Percentiles rank a stretch among this genome's conserved stretches.
phyloP scores from a whole-genome alignment of 805 yeast genomes.

The Kodamaea leandrae region DNA sequence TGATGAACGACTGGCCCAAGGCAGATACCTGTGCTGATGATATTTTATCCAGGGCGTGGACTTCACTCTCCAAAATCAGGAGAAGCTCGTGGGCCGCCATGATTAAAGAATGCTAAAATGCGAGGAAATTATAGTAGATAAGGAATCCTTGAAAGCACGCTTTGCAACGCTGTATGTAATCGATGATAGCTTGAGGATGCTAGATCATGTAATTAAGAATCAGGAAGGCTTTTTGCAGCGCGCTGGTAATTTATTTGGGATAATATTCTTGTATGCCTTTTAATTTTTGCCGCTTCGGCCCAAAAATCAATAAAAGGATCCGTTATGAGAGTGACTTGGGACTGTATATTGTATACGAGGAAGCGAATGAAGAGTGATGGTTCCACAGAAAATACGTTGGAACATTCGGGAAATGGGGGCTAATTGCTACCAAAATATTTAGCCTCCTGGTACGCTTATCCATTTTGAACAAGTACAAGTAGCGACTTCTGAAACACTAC shows the following conservation, averaged over 20 bases:
- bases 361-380: background rate
- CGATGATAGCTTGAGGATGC: background rate
- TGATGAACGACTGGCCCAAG: slow-evolving; percentile 14
- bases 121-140: background rate
- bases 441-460: too few species aligned
- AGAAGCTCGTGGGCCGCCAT: slow-evolving; percentile 4
- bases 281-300: slow-evolving; percentile 1
- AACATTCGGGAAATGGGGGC: too few species aligned
- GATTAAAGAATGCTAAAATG: background rate
- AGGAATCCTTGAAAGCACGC: background rate
- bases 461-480: too few species aligned
- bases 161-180: background rate
- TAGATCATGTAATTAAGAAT: background rate
- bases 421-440: too few species aligned
- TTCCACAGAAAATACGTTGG: background rate
- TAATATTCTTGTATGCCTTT: background rate
- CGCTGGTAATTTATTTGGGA: background rate
- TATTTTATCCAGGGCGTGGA: slow-evolving; percentile 1
- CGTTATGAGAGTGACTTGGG: background rate
- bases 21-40: slow-evolving; percentile 26
- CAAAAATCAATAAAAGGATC: slow-evolving; percentile 1
- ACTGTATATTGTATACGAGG: background rate
- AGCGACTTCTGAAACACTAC: too few species aligned
- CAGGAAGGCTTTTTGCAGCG: background rate
- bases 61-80: slow-evolving; percentile 5